Conservation (phyloP, 495 filamentous ascomycete genomes). For the Neurospora discreta region DNA sequence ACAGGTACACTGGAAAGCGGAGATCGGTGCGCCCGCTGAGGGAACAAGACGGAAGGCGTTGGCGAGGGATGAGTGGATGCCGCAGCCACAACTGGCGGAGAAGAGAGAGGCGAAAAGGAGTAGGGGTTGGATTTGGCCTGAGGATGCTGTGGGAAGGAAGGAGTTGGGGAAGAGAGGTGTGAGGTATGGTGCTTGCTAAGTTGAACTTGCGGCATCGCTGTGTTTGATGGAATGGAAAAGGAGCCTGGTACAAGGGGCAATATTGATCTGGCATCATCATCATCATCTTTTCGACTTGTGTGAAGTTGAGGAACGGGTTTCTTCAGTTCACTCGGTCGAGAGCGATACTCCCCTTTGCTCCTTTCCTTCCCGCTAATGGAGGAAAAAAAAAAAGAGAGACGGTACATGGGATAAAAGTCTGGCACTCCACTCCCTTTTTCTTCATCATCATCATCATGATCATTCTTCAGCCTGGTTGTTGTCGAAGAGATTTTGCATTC, state of each 20-base stretch:
- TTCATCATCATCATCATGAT: not conserved
- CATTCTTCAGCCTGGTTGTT: not conserved
- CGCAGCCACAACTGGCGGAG: constrained; percentile 70
- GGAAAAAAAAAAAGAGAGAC: not conserved
- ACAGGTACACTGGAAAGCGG: constrained; percentile 57
- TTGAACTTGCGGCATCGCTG: not conserved
- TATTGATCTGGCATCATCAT: not conserved
- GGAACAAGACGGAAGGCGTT: constrained; percentile 61
- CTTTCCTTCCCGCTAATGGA: not conserved
- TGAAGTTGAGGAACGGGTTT: not conserved
- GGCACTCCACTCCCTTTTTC: not conserved
- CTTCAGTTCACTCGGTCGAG: not conserved
- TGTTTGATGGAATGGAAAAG: not conserved
- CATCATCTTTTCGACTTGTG: not conserved
- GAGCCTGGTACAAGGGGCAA: not conserved
- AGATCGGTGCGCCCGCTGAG: constrained; percentile 72
- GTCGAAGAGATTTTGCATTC: not conserved
- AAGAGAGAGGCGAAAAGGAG: constrained; percentile 71
- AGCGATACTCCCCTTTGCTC: not conserved
- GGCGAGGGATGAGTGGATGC: constrained; percentile 75
- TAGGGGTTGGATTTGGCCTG: constrained; percentile 76
- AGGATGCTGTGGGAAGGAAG: constrained; percentile 48
- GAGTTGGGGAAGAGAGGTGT: constrained; percentile 48
- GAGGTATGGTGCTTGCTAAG: constrained; percentile 33
- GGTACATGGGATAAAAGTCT: not conserved